Evolutionary conservation across 371 early-diverging fungal species (phyloP), one percentile per base, ranked within the genome.

Genomic region (Mucor racemosus): DNA sequence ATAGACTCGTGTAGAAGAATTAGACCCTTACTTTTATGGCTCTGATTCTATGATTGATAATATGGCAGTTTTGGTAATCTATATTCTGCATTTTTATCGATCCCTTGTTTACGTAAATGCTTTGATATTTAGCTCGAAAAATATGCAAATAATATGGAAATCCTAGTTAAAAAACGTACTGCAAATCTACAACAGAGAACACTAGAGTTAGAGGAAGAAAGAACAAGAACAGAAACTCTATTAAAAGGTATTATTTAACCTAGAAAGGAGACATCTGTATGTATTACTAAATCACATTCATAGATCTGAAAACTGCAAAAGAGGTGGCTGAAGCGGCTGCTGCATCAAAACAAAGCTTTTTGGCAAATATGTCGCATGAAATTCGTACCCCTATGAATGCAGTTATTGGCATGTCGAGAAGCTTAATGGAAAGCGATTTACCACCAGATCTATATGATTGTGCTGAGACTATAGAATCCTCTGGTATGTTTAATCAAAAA

Each of bases 281-380:
- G 9, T 11, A 38, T 38, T 38, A 5, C 11, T 11, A 9, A 41
- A 10, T 65, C 62, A 48, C 38, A 63, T 26, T 15, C 57, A 62
- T 58, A 62, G 85, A 85, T 64, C 71, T 85, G 17, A 79, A 81
- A 61, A 61, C 66, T 38, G 84, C 85, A 39, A 85, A 85, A 46
- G 85, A 85, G 58, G 79, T 76, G 2, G 85, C 85, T 11, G 85
- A 83, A 48, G 80, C 78, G 11, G 85, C 84, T 7, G 85, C 85
- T 31, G 74, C 77, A 31, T 78, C 85, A 10, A 85, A 85, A 60
- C 82, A 82, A 38, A 81, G 68, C 62, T 85, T 86, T 66, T 67
- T 86, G 63, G 87, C 87, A 60, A 86, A 85, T 58, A 86, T 86
- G 82, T 86, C 87, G 5, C 87, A 87, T 63, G 87, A 87, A 41